Evolutionary conservation across 768 basidiomycete genomes (phyloP).

Genomic region (Heimioporus sp.): DNA sequence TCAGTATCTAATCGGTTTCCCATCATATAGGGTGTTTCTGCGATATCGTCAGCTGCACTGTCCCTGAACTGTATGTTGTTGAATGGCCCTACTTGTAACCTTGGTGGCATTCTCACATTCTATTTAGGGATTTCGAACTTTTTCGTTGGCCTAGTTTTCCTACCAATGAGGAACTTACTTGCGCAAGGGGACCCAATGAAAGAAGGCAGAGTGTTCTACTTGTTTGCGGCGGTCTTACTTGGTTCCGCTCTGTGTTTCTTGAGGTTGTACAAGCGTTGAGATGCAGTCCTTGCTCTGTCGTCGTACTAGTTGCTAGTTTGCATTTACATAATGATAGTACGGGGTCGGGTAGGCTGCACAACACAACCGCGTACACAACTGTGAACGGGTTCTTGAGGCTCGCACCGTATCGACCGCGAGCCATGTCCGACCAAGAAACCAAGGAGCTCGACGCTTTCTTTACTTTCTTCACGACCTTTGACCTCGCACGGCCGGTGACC

Average conservation of each 20-base stretch:
- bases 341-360: no score
- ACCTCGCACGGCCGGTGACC: slow-evolving; percentile 60
- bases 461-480: slow-evolving; percentile 75
- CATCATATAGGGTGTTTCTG: slow-evolving; percentile 64
- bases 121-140: slow-evolving; percentile 80
- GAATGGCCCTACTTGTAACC: not conserved
- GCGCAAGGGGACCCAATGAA: slow-evolving; percentile 56
- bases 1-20: not conserved
- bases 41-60: slow-evolving; percentile 71
- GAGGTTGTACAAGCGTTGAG: slow-evolving; percentile 26
- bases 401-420: not conserved
- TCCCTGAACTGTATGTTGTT: slow-evolving; percentile 62
- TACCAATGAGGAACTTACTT: slow-evolving; percentile 78
- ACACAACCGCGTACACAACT: not conserved
- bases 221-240: slow-evolving; percentile 65
- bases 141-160: slow-evolving; percentile 77
- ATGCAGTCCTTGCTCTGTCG: not conserved
- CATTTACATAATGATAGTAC: slow-evolving; percentile 24
- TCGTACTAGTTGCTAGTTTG: not conserved
- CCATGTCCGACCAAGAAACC: slow-evolving; percentile 40
- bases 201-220: slow-evolving; percentile 87
- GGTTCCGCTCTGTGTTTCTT: slow-evolving; percentile 21
- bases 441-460: slow-evolving; percentile 81
- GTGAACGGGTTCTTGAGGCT: slow-evolving; percentile 4
- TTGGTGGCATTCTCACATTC: not conserved